Conservation (phyloP, 345 rosid genomes). For the Eutrema yunnanense region DNA sequence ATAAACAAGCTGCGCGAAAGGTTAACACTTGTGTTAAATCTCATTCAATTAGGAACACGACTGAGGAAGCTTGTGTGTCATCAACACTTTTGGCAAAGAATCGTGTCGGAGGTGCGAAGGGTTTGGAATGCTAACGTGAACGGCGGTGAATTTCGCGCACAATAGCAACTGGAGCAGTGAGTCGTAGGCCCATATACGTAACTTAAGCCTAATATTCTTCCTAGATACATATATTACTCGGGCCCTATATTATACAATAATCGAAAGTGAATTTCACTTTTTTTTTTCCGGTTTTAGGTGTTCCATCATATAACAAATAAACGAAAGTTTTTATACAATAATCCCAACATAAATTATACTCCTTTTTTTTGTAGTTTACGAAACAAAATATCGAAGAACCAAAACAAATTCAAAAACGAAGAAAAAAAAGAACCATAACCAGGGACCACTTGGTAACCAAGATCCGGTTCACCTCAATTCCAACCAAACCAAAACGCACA, state of each 20-base stretch:
- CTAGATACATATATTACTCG: too few species aligned
- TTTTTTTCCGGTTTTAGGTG: too few species aligned
- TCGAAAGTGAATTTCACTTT: too few species aligned
- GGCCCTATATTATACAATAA: too few species aligned
- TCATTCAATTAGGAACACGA: too few species aligned
- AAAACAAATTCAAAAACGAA: neutral
- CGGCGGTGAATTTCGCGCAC: constrained; percentile 10
- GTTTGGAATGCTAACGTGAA: constrained; percentile 22
- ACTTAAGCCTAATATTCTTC: too few species aligned
- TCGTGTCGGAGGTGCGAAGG: neutral
- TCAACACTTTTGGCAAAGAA: too few species aligned
- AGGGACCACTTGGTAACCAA: neutral
- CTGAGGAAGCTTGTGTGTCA: too few species aligned
- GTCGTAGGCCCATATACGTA: neutral
- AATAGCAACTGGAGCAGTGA: neutral
- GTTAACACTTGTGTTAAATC: neutral
- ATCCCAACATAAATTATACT: neutral
- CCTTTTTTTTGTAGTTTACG: neutral
- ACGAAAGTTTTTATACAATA: neutral
- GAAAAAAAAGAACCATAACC: constrained; percentile 18
- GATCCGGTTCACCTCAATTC: constrained; percentile 1
- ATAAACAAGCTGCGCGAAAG: neutral
- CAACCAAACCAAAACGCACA: neutral
- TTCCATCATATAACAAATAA: neutral
- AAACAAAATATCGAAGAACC: neutral